phyloP scores from a whole-genome alignment of 2,329 filamentous ascomycete species.

The Botryotinia calthae region DNA sequence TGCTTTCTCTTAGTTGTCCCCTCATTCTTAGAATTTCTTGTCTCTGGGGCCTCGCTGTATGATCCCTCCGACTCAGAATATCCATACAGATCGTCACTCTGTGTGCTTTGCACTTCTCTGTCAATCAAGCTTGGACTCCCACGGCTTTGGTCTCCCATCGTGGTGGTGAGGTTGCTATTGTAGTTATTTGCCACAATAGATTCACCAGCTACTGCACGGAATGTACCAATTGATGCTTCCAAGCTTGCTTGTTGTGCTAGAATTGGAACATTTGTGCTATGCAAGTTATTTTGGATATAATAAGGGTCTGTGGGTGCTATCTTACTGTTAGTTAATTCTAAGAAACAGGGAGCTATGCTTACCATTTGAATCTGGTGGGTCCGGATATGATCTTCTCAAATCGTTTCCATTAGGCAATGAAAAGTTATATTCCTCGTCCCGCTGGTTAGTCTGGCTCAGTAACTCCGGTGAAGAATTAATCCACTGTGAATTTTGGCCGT shows the following conservation, averaged over 20 bases:
- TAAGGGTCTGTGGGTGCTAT: neutral
- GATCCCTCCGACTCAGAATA: accelerated
- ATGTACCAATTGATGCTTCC: neutral
- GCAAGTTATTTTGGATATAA: accelerated
- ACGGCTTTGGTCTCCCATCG: neutral
- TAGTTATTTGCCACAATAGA: neutral
- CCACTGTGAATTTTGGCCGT: neutral
- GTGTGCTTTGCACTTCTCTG: neutral
- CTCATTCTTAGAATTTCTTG: too few species aligned
- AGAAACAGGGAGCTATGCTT: neutral
- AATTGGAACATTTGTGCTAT: accelerated
- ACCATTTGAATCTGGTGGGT: neutral
- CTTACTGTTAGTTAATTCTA: neutral
- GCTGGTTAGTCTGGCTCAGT: neutral
- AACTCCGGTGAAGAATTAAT: neutral
- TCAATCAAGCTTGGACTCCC: neutral
- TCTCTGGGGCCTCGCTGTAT: neutral
- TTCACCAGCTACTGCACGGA: neutral
- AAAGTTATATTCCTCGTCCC: neutral
- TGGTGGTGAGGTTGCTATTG: accelerated
- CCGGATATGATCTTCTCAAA: neutral
- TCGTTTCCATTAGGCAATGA: neutral
- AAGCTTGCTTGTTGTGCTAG: too few species aligned
- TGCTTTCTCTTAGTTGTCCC: neutral
- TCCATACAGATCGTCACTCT: accelerated